A percentile compares a stretch with the other conserved stretches of the same genome.
phyloP scores from a whole-genome alignment of 129 eudicot genomes.

The Flaveria ramosissima region DNA sequence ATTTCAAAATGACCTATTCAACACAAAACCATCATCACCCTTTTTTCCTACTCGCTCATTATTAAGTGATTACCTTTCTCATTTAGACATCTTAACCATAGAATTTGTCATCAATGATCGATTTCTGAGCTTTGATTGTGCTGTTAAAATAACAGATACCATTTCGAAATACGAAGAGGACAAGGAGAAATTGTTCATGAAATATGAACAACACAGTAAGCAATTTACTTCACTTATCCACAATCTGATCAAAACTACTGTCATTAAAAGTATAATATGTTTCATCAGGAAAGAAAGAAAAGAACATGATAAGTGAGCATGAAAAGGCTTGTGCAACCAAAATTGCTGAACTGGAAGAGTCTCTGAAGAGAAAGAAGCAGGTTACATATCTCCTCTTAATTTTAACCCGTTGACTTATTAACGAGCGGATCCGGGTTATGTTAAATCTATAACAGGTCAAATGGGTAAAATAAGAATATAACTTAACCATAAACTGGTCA shows the following conservation, averaged over 20 bases:
- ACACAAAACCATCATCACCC: background rate
- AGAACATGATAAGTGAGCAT: conserved; percentile 59
- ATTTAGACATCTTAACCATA: background rate
- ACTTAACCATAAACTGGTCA: background rate
- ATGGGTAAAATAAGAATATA: background rate
- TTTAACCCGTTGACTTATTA: background rate
- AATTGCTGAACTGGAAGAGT: conserved; percentile 79
- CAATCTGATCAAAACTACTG: background rate
- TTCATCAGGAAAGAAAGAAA: conserved; percentile 92
- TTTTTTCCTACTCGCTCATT: background rate
- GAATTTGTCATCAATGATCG: background rate
- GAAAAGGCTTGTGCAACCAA: conserved; percentile 70
- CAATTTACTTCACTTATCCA: conserved; percentile 1
- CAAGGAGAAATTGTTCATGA: conserved; percentile 65
- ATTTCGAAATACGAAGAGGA: conserved; percentile 86
- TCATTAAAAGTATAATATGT: conserved; percentile 8
- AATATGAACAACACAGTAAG: conserved; percentile 94
- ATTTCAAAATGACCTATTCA: background rate
- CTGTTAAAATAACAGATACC: conserved; percentile 48
- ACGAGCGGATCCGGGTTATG: background rate
- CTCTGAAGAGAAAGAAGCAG: conserved; percentile 91
- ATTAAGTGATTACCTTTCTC: background rate
- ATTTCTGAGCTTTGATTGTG: background rate
- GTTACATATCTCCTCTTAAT: conserved; percentile 33
- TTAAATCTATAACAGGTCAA: background rate